Evolutionary conservation across 352 stramenopile genomes (phyloP), one percentile per base, ranked within the genome.

Genomic region (Phytophthora pistaciae): DNA sequence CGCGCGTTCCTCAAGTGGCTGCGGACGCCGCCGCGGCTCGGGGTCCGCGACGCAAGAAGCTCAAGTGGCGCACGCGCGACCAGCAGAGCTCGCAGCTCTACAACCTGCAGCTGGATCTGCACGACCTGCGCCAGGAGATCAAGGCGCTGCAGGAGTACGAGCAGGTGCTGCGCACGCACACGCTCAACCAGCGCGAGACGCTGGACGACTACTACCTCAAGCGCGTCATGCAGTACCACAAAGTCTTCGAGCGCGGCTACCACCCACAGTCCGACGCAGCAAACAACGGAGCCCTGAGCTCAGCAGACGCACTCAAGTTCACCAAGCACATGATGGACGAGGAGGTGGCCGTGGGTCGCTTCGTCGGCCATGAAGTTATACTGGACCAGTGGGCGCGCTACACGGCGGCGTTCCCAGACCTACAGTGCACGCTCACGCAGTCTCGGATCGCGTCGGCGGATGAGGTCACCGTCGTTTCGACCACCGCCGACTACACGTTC

Each of bases 11-110:
- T 10, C 62, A 66, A 36, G 68, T 75, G 14, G 54, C 68, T 1
- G 68, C 56, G 3, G 68, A 64, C 40, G 68, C 68, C 44, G 68
- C 55, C 25, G 67, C 67, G 25, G 67, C 67, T 40, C 55, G 67
- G 4, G 55, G 56, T 3, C 68, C 68, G 9, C 46, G 63, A 36
- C 36, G 38, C 1, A 79, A 70, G 56, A 86, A 87, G 66, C 78
- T 90, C 53, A 87, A 88, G 58, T 90, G 82, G 82, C 80, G 82
- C 48, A 85, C 80, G 36, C 78, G 82, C 14, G 82, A 90, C 66
- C 74, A 79, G 46, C 76, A 88, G 56, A 90, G 75, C 66, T 90
- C 82, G 52, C 66, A 70, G 57, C 72, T 90, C 14, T 90, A 90
- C 74, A 91, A 88, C 54, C 66, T 88, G 36, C 76, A 88, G 64